Conservation (phyloP, 1,284 basidiomycete genomes). For the Ceratobasidium sp. region DNA sequence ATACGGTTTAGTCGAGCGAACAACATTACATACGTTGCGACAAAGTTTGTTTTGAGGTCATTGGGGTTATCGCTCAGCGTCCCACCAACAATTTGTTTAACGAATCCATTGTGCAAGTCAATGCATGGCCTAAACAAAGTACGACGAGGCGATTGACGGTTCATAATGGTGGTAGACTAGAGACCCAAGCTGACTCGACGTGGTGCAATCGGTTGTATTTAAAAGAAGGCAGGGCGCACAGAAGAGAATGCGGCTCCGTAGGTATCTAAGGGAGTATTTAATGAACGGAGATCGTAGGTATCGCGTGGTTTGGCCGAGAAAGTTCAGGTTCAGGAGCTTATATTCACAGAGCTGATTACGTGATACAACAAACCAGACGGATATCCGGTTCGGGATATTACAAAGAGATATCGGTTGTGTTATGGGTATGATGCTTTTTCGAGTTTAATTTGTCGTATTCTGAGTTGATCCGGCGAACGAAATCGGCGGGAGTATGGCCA, state of each 20-base stretch:
- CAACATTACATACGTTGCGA: slow-evolving; percentile 70
- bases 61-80: slow-evolving; percentile 80
- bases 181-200: not conserved
- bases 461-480: slow-evolving; percentile 79
- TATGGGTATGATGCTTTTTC: slow-evolving; percentile 17
- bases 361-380: slow-evolving; percentile 2
- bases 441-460: slow-evolving; percentile 74
- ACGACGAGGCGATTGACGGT: slow-evolving; percentile 23
- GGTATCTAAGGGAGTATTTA: slow-evolving; percentile 1
- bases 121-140: slow-evolving; percentile 90
- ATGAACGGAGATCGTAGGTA: slow-evolving; percentile 23
- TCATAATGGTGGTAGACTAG: slow-evolving; percentile 9
- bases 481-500: slow-evolving; percentile 77
- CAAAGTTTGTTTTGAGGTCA: slow-evolving; percentile 89
- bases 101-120: slow-evolving; percentile 92
- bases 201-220: slow-evolving; percentile 1
- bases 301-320: slow-evolving; percentile 30
- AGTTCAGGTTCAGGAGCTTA: slow-evolving; percentile 12
- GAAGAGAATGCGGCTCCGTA: not conserved
- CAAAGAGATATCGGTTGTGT: not conserved
- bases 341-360: slow-evolving; percentile 31
- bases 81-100: slow-evolving; percentile 99
- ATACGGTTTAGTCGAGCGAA: not conserved
- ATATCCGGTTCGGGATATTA: slow-evolving; percentile 5
- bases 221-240: not conserved